A percentile compares a stretch with the other conserved stretches of the same genome.
Evolutionary conservation across 495 filamentous ascomycete species (phyloP).

Genomic region (Aspergillus kassunensis): DNA sequence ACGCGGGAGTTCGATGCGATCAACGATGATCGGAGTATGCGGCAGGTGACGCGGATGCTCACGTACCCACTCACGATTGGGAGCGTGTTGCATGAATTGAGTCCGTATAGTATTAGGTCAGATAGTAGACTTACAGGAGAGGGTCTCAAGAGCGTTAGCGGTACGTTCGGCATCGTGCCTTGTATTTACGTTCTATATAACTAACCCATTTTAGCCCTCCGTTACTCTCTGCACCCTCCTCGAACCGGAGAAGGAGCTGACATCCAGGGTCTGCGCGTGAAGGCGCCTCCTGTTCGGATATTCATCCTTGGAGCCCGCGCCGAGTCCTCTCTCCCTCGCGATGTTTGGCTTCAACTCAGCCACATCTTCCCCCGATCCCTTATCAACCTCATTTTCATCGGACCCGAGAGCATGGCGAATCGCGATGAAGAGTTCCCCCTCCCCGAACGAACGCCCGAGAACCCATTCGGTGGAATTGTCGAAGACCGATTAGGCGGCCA

Average conservation of each 20-base stretch:
- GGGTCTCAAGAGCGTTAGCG: constrained; percentile 86
- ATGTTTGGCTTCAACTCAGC: constrained; percentile 88
- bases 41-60: constrained; percentile 86
- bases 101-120: constrained; percentile 76
- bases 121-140: constrained; percentile 74
- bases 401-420: constrained; percentile 90
- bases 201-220: constrained; percentile 59
- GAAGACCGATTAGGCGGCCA: constrained; percentile 79
- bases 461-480: constrained; percentile 88
- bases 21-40: constrained; percentile 77
- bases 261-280: constrained; percentile 74
- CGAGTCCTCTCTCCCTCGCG: constrained; percentile 89
- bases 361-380: constrained; percentile 80
- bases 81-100: constrained; percentile 88
- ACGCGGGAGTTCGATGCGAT: constrained; percentile 84
- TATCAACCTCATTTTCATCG: constrained; percentile 84
- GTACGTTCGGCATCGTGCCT: constrained; percentile 47
- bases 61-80: constrained; percentile 92
- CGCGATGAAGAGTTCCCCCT: constrained; percentile 87
- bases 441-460: constrained; percentile 72
- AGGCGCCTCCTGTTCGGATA: constrained; percentile 80
- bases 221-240: constrained; percentile 89
- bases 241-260: constrained; percentile 66
- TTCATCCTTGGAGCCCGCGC: constrained; percentile 95
- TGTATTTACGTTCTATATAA: background rate